Conservation (phyloP, 139 green algal species). For the Haematococcus sp. region DNA sequence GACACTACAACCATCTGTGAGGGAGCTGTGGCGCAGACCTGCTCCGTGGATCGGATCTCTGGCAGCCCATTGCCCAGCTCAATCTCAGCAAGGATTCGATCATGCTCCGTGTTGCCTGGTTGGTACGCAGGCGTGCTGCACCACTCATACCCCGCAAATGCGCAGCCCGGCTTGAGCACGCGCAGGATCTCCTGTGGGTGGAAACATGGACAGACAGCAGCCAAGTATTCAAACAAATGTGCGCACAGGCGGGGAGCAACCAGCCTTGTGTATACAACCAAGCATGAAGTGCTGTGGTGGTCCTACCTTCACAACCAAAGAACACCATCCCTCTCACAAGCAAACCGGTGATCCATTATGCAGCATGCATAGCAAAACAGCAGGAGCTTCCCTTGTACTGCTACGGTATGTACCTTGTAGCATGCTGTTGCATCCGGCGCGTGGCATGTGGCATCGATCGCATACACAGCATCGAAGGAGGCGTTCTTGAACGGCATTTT, state of each 20-base stretch:
- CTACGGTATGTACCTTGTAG: constrained; percentile 45
- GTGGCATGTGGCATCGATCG: constrained; percentile 98
- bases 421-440: constrained; percentile 43
- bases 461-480: constrained; percentile 90
- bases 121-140: constrained; percentile 87
- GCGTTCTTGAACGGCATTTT: constrained; percentile 86
- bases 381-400: neutral
- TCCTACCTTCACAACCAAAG: too few species aligned
- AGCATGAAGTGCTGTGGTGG: too few species aligned
- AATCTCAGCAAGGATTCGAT: constrained; percentile 93
- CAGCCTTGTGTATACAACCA: too few species aligned
- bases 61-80: constrained; percentile 96
- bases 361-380: neutral
- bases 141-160: constrained; percentile 96
- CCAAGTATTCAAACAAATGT: constrained; percentile 4
- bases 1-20: too few species aligned
- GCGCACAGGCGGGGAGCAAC: neutral
- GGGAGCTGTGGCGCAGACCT: neutral
- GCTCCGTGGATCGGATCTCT: constrained; percentile 3
- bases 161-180: constrained; percentile 90
- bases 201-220: too few species aligned
- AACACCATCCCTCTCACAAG: too few species aligned
- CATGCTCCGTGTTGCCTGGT: constrained; percentile 79
- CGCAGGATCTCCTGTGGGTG: constrained; percentile 88
- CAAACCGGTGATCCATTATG: too few species aligned